Evolutionary conservation across 495 filamentous ascomycete genomes (phyloP), one percentile per base, ranked within the genome.

Genomic region (Aspergillus saccharolyticus): DNA sequence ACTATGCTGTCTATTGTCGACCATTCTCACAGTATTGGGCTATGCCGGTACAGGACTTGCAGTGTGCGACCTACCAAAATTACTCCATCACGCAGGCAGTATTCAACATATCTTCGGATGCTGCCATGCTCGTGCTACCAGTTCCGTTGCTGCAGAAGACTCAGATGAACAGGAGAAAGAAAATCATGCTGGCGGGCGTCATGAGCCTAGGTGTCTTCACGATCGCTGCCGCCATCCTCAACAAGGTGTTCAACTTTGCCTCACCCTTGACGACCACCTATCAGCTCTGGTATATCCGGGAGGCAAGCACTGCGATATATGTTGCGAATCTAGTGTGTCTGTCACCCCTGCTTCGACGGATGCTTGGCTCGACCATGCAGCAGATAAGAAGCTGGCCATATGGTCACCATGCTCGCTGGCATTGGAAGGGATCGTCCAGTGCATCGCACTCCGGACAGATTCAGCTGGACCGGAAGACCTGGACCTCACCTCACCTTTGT

Each of bases 31-130:
- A 84, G 52, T 87, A 87, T 61, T 86, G 81, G 81, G 77, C 79
- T 3, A 80, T 80, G 54, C 78, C 78, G 0, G 66, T 72, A 28
- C 18, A 63, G 9, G 59, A 73, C 48, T 60, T 70, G 63, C 68
- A 72, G 21, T 74, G 67, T 58, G 65, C 65, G 19, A 77, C 71
- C 22, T 70, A 66, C 52, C 61, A 67, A 57, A 63, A 81, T 59
- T 84, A 87, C 64, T 78, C 85, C 0, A 87, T 88, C 56, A 84
- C 78, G 6, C 83, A 85, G 56, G 81, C 84, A 18, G 83, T 84
- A 16, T 82, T 87, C 72, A 87, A 88, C 59, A 80, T 88, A 55
- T 80, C 82, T 8, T 87, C 84, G 1, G 85, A 89, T 56, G 55
- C 80, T 16, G 69, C 80, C 50, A 86, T 87, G 76, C 76, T 88